A percentile compares a stretch with the other conserved stretches of the same genome.
These are phyloP conservation scores for Quillaja saponaria DNA, from an alignment of 306 rosid genomes.

Conservation along the genomic window DNA sequence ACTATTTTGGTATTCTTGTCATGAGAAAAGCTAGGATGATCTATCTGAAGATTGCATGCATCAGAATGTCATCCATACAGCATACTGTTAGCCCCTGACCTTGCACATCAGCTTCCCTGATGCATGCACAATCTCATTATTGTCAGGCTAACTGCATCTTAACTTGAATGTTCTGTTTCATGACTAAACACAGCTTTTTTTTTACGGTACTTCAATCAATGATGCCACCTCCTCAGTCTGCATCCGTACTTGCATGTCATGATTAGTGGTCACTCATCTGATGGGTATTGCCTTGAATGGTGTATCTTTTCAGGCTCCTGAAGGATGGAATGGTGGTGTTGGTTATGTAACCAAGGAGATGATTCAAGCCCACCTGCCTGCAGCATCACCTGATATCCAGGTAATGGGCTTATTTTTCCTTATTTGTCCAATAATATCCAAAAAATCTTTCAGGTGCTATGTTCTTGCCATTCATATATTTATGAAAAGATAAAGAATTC, in stretches of 20 bases:
- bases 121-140: slow-evolving; percentile 13
- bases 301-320: slow-evolving; percentile 74
- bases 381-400: slow-evolving; percentile 73
- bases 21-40: not conserved
- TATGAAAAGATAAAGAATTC: not conserved
- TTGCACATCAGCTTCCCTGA: not conserved
- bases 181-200: slow-evolving; percentile 2
- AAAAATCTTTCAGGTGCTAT: not conserved
- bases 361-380: slow-evolving; percentile 82
- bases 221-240: slow-evolving; percentile 38
- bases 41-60: not conserved
- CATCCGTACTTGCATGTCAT: not conserved
- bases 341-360: slow-evolving; percentile 90
- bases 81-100: not conserved
- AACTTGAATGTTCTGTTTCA: slow-evolving; percentile 3
- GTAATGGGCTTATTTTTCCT: slow-evolving; percentile 40
- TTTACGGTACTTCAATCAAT: not conserved
- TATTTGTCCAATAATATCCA: not conserved
- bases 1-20: not conserved
- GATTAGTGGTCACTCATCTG: slow-evolving; percentile 13
- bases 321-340: slow-evolving; percentile 85
- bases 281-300: slow-evolving; percentile 11
- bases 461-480: not conserved
- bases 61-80: not conserved
- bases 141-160: slow-evolving; percentile 4